phyloP scores from a whole-genome alignment of 805 yeast species.

The Candida tammaniensis region DNA sequence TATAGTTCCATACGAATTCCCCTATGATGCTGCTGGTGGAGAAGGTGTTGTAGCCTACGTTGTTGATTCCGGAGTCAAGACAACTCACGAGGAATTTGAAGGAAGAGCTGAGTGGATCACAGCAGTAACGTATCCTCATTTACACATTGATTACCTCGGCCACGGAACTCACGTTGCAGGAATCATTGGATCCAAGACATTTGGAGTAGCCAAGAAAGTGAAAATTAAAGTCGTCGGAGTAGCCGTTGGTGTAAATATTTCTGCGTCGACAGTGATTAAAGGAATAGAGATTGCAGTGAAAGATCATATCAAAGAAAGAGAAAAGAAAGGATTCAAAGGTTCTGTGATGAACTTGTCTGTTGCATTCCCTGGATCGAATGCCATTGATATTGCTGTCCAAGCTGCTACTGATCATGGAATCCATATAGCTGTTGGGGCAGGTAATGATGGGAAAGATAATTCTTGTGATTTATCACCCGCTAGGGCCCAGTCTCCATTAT shows the following conservation, averaged over 20 bases:
- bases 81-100: constrained; percentile 59
- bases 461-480: constrained; percentile 90
- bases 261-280: constrained; percentile 61
- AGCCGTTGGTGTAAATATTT: constrained; percentile 66
- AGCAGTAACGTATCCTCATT: constrained; percentile 58
- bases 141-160: constrained; percentile 50
- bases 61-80: constrained; percentile 76
- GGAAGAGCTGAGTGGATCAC: constrained; percentile 59
- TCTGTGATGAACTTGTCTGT: constrained; percentile 70
- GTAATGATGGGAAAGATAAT: constrained; percentile 70
- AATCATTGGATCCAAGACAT: constrained; percentile 47
- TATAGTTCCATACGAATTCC: constrained; percentile 46
- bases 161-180: constrained; percentile 63
- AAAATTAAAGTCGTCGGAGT: constrained; percentile 65
- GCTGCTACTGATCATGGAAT: constrained; percentile 75
- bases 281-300: constrained; percentile 69
- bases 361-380: constrained; percentile 62
- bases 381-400: constrained; percentile 71
- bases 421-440: constrained; percentile 79
- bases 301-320: constrained; percentile 50
- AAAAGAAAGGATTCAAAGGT: constrained; percentile 45
- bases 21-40: constrained; percentile 52
- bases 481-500: constrained; percentile 64
- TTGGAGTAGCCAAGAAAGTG: constrained; percentile 55
- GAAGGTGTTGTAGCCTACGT: constrained; percentile 69